Conservation (phyloP, 257 asterid genomes). For the Verbena officinalis region DNA sequence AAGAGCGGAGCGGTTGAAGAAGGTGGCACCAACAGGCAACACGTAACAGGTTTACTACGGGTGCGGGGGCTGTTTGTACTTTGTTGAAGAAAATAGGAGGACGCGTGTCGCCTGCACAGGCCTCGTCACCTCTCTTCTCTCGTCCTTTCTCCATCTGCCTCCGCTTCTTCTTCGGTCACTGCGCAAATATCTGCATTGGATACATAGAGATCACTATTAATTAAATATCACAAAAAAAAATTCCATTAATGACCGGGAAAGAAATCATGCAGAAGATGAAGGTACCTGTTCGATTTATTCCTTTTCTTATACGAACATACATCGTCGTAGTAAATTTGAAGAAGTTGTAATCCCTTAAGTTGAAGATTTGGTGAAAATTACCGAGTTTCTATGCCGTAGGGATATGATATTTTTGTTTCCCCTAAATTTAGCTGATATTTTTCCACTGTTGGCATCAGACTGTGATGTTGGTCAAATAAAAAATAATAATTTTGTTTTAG, state of each 20-base stretch:
- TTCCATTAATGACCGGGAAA: slow-evolving; percentile 46
- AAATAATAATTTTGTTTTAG: background rate
- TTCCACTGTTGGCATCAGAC: background rate
- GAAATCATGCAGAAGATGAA: slow-evolving; percentile 66
- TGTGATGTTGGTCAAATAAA: background rate
- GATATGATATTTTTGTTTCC: background rate
- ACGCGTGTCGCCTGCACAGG: slow-evolving; percentile 32
- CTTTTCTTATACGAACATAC: no score
- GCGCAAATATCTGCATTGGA: background rate
- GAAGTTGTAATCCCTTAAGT: background rate
- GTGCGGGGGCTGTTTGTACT: background rate
- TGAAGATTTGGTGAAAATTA: background rate
- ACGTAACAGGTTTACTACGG: background rate
- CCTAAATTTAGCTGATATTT: background rate
- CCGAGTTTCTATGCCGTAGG: background rate
- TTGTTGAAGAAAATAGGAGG: background rate
- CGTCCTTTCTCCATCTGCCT: background rate
- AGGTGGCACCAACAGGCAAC: slow-evolving; percentile 21
- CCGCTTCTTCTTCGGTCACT: background rate
- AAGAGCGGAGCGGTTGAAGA: slow-evolving; percentile 11
- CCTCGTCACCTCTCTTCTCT: slow-evolving; percentile 13
- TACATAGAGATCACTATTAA: no score
- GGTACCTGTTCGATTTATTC: slow-evolving; percentile 39
- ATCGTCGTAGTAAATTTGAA: background rate
- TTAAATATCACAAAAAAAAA: no score